phyloP scores from a whole-genome alignment of 805 yeast species.

The Candida tammaniensis region DNA sequence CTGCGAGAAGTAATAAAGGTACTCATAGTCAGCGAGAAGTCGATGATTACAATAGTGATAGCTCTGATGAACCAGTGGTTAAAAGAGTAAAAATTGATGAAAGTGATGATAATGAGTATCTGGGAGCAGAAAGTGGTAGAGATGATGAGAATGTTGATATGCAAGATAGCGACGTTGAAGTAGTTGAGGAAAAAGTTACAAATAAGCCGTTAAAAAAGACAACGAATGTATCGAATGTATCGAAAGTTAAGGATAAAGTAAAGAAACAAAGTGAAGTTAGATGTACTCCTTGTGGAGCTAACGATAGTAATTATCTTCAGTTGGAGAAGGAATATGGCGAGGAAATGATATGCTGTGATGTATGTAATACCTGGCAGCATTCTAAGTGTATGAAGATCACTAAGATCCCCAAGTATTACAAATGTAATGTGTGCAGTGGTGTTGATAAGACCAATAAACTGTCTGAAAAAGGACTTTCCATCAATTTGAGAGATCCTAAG shows the following conservation, averaged over 20 bases:
- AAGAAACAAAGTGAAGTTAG: too few relatives aligned
- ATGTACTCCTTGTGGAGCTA: constrained; percentile 63
- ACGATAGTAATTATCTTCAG: constrained; percentile 55
- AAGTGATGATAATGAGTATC: constrained; percentile 13
- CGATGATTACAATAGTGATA: constrained; percentile 11
- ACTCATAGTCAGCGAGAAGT: constrained; percentile 29
- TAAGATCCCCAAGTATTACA: constrained; percentile 46
- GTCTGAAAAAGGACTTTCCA: too few relatives aligned
- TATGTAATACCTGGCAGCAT: constrained; percentile 73
- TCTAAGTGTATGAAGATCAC: constrained; percentile 56
- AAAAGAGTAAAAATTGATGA: constrained; percentile 3
- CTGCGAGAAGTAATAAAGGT: constrained; percentile 39
- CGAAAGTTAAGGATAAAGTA: not conserved
- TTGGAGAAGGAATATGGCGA: constrained; percentile 51
- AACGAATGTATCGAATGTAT: too few relatives aligned
- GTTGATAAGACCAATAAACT: too few relatives aligned
- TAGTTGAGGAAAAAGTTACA: constrained; percentile 2
- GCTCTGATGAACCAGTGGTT: constrained; percentile 8
- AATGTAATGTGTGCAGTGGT: constrained; percentile 61
- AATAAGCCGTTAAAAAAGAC: too few relatives aligned
- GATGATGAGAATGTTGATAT: constrained; percentile 1
- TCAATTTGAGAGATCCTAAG: constrained; percentile 30
- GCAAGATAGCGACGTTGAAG: constrained; percentile 1
- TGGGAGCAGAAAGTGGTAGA: not conserved
- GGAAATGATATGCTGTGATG: constrained; percentile 64